Base-by-base conservation (phyloP, 192 early-diverging fungal species). In the Chytriomyces sp. region DNA sequence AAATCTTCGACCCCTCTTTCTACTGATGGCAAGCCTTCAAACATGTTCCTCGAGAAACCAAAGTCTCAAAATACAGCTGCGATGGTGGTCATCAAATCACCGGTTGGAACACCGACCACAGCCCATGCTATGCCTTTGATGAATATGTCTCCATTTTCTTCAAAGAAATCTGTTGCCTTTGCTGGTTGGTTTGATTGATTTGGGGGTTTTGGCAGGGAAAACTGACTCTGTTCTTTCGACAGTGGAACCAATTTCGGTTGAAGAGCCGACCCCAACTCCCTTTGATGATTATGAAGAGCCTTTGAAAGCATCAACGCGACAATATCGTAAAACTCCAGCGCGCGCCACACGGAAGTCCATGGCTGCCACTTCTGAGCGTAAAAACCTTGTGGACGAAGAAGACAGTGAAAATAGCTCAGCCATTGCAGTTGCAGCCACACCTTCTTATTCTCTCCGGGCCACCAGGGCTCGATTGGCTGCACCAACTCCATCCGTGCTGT, bases 321-420 rank as follows among this genome's bases (percentile, higher is more conserved):
- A 64, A 35, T 24, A 28, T 11, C 62, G 62, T 26, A 64, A 64
- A 64, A 64, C 62, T 24, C 62, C 62, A 23, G 62, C 62, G 35
- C 11, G 62, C 20, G 23, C 11, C n/a, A 64, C 62, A 20, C 13
- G 62, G 11, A 64, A 64, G 7, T 20, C 57, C 20, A 3, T 59
- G 57, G 11, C 62, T 5, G 23, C 24, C 24, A 35, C 62, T 13
- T 13, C 23, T 23, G 9, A 16, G 35, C n/a, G 11, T 20, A 20
- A 20, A 11, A 11, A 5, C 24, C 11, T 11, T 11, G 13, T 11
- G 20, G 23, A 28, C 35, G 20, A 20, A 26, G 62, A 64, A 64
- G 23, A 10, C 11, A 64, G 62, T 64, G 62, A 64, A 64, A 64
- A 10, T 35, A 35, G 4, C 35, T 35, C 35, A 35, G 35, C 35